Percentiles rank a stretch among this genome's conserved stretches.
Conservation (phyloP, 164 flowering plant genomes). For the Vitis rotundifolia region DNA sequence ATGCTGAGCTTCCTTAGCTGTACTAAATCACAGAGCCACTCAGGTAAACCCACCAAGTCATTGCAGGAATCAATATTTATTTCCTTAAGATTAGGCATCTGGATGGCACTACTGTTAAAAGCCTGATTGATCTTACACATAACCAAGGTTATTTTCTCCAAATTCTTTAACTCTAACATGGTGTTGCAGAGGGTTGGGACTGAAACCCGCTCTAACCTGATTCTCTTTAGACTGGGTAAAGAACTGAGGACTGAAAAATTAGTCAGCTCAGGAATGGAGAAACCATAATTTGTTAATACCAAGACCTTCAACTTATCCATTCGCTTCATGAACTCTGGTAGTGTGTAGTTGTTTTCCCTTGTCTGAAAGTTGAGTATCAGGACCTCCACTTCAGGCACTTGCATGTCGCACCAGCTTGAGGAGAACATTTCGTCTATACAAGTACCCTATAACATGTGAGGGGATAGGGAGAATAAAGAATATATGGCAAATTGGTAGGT, state of each 20-base stretch:
- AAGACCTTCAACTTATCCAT: conserved; percentile 29
- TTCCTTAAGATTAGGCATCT: too few species aligned
- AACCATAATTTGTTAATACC: conserved; percentile 19
- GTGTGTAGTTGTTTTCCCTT: neutral
- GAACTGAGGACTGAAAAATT: conserved; percentile 3
- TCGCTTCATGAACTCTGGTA: conserved; percentile 26
- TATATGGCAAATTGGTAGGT: too few species aligned
- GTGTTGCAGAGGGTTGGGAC: conserved; percentile 16
- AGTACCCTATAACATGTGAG: too few species aligned
- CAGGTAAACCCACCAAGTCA: too few species aligned
- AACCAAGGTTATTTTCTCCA: too few species aligned
- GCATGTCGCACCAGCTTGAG: conserved; percentile 23
- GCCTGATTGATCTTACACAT: too few species aligned
- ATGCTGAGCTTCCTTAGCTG: neutral
- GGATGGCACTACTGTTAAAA: too few species aligned
- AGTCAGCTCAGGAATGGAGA: conserved; percentile 12
- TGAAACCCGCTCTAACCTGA: conserved; percentile 23
- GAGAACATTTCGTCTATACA: conserved; percentile 25
- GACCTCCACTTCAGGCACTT: conserved; percentile 29
- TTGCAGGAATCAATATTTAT: too few species aligned
- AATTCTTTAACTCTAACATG: too few species aligned
- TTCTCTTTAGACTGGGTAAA: conserved; percentile 22
- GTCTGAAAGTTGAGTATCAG: conserved; percentile 26
- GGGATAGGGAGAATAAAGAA: too few species aligned
- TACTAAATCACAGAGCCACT: too few species aligned